Evolutionary conservation across 495 filamentous ascomycete genomes (phyloP).

Genomic region (Penicillium atrosanguineum): DNA sequence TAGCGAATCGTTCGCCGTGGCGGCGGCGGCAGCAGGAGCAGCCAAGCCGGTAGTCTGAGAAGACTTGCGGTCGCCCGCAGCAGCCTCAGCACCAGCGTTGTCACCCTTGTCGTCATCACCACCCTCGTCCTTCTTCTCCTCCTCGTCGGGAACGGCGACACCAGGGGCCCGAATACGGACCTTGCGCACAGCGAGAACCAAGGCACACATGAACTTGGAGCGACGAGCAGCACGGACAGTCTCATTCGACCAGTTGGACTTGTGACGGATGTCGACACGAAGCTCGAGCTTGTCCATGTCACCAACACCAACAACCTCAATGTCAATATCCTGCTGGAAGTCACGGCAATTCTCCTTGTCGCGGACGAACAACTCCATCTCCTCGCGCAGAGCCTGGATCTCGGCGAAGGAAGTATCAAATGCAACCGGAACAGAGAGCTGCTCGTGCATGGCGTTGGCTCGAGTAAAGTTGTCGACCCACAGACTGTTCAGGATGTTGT

Average conservation of each 20-base stretch:
- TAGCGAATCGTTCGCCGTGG: constrained; percentile 21
- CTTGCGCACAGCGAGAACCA: constrained; percentile 80
- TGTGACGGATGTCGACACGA: constrained; percentile 81
- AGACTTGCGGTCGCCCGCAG: constrained; percentile 1
- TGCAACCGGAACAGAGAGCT: constrained; percentile 70
- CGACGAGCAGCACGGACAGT: constrained; percentile 75
- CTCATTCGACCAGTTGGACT: constrained; percentile 96
- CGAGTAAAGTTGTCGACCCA: constrained; percentile 94
- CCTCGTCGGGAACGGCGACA: constrained; percentile 62
- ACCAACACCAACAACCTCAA: constrained; percentile 75
- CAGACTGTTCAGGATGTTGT: constrained; percentile 82
- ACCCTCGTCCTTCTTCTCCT: constrained; percentile 57
- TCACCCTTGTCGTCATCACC: constrained; percentile 50
- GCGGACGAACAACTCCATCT: constrained; percentile 81
- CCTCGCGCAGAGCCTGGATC: constrained; percentile 73
- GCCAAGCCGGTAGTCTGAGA: background rate
- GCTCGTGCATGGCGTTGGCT: constrained; percentile 88
- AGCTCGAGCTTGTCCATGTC: constrained; percentile 88
- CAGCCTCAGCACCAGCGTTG: constrained; percentile 9
- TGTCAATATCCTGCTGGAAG: constrained; percentile 79
- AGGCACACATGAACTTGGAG: constrained; percentile 95
- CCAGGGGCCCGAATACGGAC: constrained; percentile 85
- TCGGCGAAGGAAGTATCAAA: constrained; percentile 89
- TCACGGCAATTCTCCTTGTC: constrained; percentile 85
- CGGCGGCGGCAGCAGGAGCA: constrained; percentile 13